These are phyloP conservation scores for Canavalia gladiata DNA, from an alignment of 306 rosid species.

Conservation along the genomic window DNA sequence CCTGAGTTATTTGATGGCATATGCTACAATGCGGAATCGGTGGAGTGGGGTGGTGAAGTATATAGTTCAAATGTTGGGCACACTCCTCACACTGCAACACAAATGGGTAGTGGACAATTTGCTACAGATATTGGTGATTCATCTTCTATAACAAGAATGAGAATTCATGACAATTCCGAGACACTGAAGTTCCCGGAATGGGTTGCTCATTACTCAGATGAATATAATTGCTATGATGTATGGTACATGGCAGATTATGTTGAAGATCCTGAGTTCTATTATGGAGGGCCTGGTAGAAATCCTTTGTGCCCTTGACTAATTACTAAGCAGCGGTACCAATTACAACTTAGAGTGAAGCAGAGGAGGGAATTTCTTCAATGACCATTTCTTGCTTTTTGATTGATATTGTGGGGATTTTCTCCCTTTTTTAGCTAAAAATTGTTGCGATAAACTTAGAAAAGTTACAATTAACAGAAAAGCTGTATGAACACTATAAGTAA, in stretches of 20 bases:
- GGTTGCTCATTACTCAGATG: constrained; percentile 50
- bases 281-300: constrained; percentile 78
- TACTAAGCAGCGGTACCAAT: neutral
- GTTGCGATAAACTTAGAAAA: neutral
- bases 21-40: constrained; percentile 56
- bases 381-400: constrained; percentile 1
- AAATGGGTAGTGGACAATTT: constrained; percentile 68
- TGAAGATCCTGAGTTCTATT: constrained; percentile 69
- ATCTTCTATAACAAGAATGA: constrained; percentile 56
- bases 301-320: constrained; percentile 56
- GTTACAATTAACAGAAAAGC: neutral
- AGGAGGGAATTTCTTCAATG: neutral
- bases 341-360: neutral
- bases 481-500: neutral
- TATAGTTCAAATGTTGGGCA: constrained; percentile 57
- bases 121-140: neutral
- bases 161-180: constrained; percentile 67
- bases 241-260: constrained; percentile 50
- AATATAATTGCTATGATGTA: constrained; percentile 62
- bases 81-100: constrained; percentile 69
- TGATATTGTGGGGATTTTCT: too few relatives aligned
- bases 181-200: constrained; percentile 59
- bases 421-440: neutral
- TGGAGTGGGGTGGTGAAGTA: constrained; percentile 88
- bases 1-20: constrained; percentile 53